Base-by-base conservation (phyloP, 1,139 yeast species). In the Debaryomyces coudertii region DNA sequence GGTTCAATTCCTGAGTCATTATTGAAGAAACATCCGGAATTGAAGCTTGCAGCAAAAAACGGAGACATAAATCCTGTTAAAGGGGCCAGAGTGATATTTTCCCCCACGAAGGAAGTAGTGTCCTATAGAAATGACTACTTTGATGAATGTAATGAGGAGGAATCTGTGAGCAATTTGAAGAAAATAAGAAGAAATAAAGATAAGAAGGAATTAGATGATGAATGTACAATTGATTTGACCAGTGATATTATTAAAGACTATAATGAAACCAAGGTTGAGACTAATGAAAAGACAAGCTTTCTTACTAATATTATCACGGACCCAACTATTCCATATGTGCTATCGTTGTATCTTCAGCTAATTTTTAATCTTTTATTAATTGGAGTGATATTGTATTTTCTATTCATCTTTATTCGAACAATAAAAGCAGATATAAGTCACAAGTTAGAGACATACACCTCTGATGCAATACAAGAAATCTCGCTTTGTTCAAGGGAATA, bases 271-370 rank as follows among this genome's bases (percentile, higher is more conserved):
- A 31, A 18, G 22, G 7, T n/a, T n/a, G 24, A 6, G 24, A 18
- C 7, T 22, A 29, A 25, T 9, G 9, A 16, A 4, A 25, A 30
- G 14, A 11, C 29, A 12, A 30, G 16, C 11, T 2, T 31, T 22
- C 24, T 40, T 9, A 31, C 37, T 25, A 37, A 47, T 34, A 29
- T 47, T 7, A 22, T 53, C 44, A 47, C 72, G 42, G 77, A 87
- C 53, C 85, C 88, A 1, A 72, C 74, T 43, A 66, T 80, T 2
- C 93, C 95, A 0, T 83, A 82, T 54, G 78, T 87, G 20, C 62
- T 89, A 8, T 82, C 90, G 24, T 66, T 90, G 30, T 85, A 90
- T 53, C 66, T 89, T 29, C 97, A 90, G 62, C 73, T 90, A 5
- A 46, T 80, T 1, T 74, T 88, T 59, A 90, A 92, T 58, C 62